Evolutionary conservation across 108 stramenopile species (phyloP), one percentile per base, ranked within the genome.

Genomic region (Skeletonema potamos): DNA sequence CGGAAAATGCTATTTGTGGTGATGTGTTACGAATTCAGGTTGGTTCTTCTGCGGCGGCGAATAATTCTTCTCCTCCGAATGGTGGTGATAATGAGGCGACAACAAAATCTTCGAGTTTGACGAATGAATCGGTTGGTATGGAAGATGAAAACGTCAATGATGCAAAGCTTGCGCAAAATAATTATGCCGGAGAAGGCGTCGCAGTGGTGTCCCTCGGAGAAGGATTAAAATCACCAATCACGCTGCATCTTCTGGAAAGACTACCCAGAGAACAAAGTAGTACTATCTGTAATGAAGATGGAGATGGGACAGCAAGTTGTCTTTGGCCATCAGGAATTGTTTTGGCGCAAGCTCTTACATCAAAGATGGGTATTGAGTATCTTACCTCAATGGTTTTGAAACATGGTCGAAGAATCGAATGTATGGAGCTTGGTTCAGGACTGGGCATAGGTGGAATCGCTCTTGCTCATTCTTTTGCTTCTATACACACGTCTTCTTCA

Each of bases 401-500:
- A 29, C 30, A 33, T 36, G n/a, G 62, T 44, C 20, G 28, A 12
- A 32, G 4, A 4, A n/a, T 32, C 51, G 60, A 59, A 20, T 78
- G 89, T 20, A 36, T 92, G 48, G 91, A 92, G 68, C 72, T 92
- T n/a, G 91, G 91, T 11, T 83, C 89, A 10, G 91, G 91, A 20
- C 36, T 81, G 36, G 91, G 89, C 2, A 33, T 81, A 13, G 72
- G 85, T 34, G 91, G 91, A 20, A 62, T 92, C 39, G 85, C 89
- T 17, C 74, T 92, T 58, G 79, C 83, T 10, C 70, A 66, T 62
- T 70, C 59, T 2, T 32, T 72, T 20, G 56, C 28, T 27, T 73
- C 64, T 51, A 24, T 51, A 51, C 20, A n/a, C 27, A 54, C 64
- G 22, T 27, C 48, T 62, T 22, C 20, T 5, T 18, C 24, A 56